Evolutionary conservation across 2,329 filamentous ascomycete genomes (phyloP), one percentile per base, ranked within the genome.

Genomic region (Seiridium unicorne): DNA sequence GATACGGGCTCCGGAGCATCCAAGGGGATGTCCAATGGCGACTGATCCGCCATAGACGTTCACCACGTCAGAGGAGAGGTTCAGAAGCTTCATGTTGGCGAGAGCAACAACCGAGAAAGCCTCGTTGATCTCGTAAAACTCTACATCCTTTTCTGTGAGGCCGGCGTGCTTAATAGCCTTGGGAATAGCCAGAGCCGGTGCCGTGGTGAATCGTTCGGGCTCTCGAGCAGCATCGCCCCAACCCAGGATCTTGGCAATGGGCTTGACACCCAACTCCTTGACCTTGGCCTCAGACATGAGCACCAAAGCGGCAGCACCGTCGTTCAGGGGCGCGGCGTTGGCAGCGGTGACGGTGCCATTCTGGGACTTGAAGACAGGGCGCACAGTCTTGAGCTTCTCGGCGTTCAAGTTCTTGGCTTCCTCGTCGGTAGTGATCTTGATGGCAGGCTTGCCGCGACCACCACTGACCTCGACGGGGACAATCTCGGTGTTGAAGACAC

Each of bases 61-160:
- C 74, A 99, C 93, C 79, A 93, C 96, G 62, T 93, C 91, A 66
- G 91, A 84, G 65, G 83, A 82, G 60, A 99, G 80, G 63, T 83
- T 84, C 46, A 99, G 87, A 59, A 98, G 77, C 86, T 99, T 97
- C 80, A 97, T 88, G 83, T 99, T 99, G 67, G 95, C 93, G 57
- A 99, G 85, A 44, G 95, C 92, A 64, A 99, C 95, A 55, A 97
- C 95, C 64, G 91, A 95, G 83, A 99, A 99, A 47, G 95, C 95
- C 83, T 99, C 95, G 83, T 99, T 99, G 84, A 99, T 97, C 84
- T 99, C 95, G 77, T 95, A 99, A 69, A 88, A 95, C 72, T 98
- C 94, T 61, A 99, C 84, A 61, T 91, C 84, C 64, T 89, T 86
- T 68, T 88, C 84, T 60, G 87, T 85, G 63, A 99, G 80, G 64